phyloP scores from a whole-genome alignment of 768 basidiomycete species.

The Russula virescens region DNA sequence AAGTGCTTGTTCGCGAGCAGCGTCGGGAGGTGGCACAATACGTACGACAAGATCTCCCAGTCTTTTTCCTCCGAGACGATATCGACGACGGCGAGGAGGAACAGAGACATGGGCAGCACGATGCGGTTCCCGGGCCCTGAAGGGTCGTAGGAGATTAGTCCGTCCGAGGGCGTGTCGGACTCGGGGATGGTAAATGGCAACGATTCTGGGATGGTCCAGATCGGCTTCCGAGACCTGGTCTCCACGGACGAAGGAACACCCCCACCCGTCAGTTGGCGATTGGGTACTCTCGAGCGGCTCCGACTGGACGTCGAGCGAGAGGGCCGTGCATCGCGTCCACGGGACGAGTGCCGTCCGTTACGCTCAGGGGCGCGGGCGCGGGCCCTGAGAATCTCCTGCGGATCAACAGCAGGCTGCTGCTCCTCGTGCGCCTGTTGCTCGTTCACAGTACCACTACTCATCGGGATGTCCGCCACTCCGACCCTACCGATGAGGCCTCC shows the following conservation, averaged over 20 bases:
- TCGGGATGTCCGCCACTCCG: conserved; percentile 37
- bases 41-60: conserved; percentile 92
- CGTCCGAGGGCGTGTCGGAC: conserved; percentile 60
- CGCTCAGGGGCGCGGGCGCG: conserved; percentile 23
- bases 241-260: conserved; percentile 21
- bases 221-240: conserved; percentile 37
- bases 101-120: conserved; percentile 69
- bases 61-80: conserved; percentile 71
- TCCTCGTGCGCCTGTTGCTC: conserved; percentile 18
- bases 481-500: conserved; percentile 59
- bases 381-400: conserved; percentile 15
- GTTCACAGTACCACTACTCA: background rate
- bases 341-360: conserved; percentile 23
- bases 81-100: conserved; percentile 55
- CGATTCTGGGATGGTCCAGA: conserved; percentile 69
- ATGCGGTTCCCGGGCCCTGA: conserved; percentile 36
- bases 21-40: conserved; percentile 83
- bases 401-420: background rate
- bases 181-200: conserved; percentile 52
- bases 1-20: conserved; percentile 95
- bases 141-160: conserved; percentile 60
- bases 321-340: conserved; percentile 21
- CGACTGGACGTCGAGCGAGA: conserved; percentile 24
- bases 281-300: conserved; percentile 43
- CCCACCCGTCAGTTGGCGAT: conserved; percentile 29